Conservation (phyloP, 805 yeast genomes). For the Nakazawaea populi region DNA sequence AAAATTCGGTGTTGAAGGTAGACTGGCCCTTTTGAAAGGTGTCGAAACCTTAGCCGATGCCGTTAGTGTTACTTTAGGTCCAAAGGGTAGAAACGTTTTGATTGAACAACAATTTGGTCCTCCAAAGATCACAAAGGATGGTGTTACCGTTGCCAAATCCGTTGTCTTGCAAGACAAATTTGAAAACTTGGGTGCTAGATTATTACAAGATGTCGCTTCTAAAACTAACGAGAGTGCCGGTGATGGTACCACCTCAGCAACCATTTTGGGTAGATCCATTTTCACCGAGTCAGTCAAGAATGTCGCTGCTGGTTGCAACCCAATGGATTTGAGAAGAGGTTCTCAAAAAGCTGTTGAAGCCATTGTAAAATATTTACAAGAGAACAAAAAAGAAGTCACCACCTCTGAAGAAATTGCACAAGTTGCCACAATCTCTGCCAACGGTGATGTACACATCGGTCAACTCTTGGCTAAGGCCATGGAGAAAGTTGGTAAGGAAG, state of each 20-base stretch:
- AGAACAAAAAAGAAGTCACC: conserved; percentile 88
- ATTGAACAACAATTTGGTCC: conserved; percentile 96
- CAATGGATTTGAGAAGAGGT: conserved; percentile 97
- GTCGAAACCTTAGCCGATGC: conserved; percentile 95
- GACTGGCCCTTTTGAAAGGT: conserved; percentile 91
- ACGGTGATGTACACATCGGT: conserved; percentile 93
- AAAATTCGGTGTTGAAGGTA: conserved; percentile 94
- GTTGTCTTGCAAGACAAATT: conserved; percentile 81
- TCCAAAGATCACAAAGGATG: conserved; percentile 98
- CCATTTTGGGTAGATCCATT: conserved; percentile 92
- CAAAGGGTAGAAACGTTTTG: conserved; percentile 94
- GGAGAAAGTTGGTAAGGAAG: conserved; percentile 99
- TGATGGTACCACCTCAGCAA: conserved; percentile 98
- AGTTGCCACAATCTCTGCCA: conserved; percentile 96
- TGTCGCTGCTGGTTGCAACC: conserved; percentile 98
- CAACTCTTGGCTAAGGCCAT: conserved; percentile 86
- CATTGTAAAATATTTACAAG: conserved; percentile 76
- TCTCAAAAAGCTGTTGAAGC: conserved; percentile 95
- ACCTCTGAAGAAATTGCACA: conserved; percentile 94
- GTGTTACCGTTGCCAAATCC: conserved; percentile 93
- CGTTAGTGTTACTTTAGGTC: conserved; percentile 94
- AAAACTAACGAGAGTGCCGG: conserved; percentile 98
- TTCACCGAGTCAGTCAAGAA: conserved; percentile 93
- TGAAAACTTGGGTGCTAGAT: conserved; percentile 94
- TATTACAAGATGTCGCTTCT: conserved; percentile 93